Conservation (phyloP, 2,329 filamentous ascomycete species). For the Mariannaea elegans region DNA sequence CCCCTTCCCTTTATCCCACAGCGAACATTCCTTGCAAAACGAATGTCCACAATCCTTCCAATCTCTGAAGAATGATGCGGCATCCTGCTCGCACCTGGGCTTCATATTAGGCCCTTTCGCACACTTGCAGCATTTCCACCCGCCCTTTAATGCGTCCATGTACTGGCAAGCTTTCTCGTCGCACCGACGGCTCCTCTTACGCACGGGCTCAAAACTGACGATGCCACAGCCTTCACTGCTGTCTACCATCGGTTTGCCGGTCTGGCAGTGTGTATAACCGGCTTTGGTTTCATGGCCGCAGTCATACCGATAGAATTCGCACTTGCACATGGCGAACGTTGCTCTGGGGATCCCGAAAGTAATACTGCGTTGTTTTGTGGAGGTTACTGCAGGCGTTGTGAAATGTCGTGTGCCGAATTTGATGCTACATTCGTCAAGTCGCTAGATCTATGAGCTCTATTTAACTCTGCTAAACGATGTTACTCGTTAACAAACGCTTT, state of each 20-base stretch:
- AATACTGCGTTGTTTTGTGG: too few relatives aligned
- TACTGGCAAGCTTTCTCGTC: slow-evolving; percentile 21
- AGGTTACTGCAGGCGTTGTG: too few relatives aligned
- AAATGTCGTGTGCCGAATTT: too few relatives aligned
- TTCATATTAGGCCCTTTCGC: slow-evolving; percentile 29
- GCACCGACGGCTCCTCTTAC: slow-evolving; percentile 13
- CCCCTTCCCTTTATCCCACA: too few relatives aligned
- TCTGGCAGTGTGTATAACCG: slow-evolving; percentile 31
- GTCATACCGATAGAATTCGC: slow-evolving; percentile 22
- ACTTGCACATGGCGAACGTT: slow-evolving; percentile 32
- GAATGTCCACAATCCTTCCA: too few relatives aligned
- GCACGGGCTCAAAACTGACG: slow-evolving; percentile 24
- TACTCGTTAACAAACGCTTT: too few relatives aligned
- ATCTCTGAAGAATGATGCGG: background rate
- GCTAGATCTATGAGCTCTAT: background rate
- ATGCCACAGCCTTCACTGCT: slow-evolving; percentile 29
- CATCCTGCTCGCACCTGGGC: slow-evolving; percentile 25
- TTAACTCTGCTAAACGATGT: too few relatives aligned
- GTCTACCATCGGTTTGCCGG: slow-evolving; percentile 23
- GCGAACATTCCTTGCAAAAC: too few relatives aligned
- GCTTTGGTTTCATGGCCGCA: slow-evolving; percentile 34
- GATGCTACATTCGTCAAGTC: background rate
- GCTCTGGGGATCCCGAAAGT: background rate
- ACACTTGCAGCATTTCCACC: slow-evolving; percentile 35
- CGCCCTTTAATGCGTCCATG: slow-evolving; percentile 23